Conservation (phyloP, 371 early-diverging fungal genomes). For the Dichotomocladium elegans region DNA sequence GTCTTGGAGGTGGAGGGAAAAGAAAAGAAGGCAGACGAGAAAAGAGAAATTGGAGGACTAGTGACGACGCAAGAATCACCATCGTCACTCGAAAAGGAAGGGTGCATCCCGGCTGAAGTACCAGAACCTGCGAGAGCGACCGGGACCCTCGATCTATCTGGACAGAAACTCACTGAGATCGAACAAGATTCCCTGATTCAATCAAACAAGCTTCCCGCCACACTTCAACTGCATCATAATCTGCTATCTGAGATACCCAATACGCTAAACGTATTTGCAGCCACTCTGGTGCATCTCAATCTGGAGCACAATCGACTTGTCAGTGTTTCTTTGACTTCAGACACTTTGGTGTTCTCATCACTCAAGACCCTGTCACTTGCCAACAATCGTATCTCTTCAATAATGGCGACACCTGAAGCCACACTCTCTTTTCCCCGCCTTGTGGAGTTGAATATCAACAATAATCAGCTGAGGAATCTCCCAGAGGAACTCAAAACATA, state of each 20-base stretch:
- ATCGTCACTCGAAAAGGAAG: neutral
- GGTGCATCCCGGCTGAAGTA: neutral
- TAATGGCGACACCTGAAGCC: slow-evolving; percentile 7
- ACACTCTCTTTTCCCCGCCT: slow-evolving; percentile 38
- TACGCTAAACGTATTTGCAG: slow-evolving; percentile 16
- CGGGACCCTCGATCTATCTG: slow-evolving; percentile 7
- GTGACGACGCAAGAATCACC: slow-evolving; percentile 5
- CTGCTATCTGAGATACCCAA: slow-evolving; percentile 34
- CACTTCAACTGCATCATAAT: slow-evolving; percentile 39
- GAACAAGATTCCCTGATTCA: neutral
- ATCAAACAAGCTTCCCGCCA: slow-evolving; percentile 6
- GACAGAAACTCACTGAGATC: neutral
- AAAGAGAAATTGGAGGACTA: slow-evolving; percentile 5
- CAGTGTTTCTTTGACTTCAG: slow-evolving; percentile 28
- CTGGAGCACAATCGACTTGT: slow-evolving; percentile 52
- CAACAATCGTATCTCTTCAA: slow-evolving; percentile 46
- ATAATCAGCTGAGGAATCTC: slow-evolving; percentile 38
- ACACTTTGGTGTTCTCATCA: slow-evolving; percentile 1
- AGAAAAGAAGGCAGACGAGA: slow-evolving; percentile 20
- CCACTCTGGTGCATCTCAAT: slow-evolving; percentile 41
- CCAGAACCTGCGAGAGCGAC: neutral
- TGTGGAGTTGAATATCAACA: slow-evolving; percentile 38
- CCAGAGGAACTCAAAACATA: slow-evolving; percentile 35
- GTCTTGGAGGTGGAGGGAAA: slow-evolving; percentile 3
- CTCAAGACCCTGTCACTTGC: slow-evolving; percentile 47